phyloP scores from a whole-genome alignment of 2,329 filamentous ascomycete genomes.

The Exophiala sp. region DNA sequence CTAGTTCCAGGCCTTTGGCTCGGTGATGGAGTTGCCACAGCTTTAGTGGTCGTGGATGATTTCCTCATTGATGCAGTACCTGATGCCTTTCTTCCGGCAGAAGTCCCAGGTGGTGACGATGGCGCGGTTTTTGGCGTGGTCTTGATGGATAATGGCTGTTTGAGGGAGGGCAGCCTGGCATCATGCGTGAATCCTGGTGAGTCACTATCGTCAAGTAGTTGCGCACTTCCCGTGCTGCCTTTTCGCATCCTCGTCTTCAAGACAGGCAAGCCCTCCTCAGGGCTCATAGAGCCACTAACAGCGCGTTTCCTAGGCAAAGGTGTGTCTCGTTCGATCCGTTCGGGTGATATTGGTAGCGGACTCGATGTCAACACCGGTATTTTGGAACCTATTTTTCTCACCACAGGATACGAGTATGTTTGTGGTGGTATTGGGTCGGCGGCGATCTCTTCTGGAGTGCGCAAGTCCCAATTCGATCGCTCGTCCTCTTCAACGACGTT shows the following conservation, averaged over 20 bases:
- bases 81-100: conserved; percentile 37
- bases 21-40: conserved; percentile 38
- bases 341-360: conserved; percentile 68
- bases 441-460: conserved; percentile 73
- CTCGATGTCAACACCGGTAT: conserved; percentile 84
- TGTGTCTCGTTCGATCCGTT: conserved; percentile 70
- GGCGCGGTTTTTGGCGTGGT: conserved; percentile 32
- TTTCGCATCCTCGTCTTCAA: conserved; percentile 65
- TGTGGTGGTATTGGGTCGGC: conserved; percentile 45
- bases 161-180: conserved; percentile 24
- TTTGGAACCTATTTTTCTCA: conserved; percentile 66
- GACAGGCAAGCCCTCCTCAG: conserved; percentile 59
- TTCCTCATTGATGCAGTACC: conserved; percentile 37
- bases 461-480: conserved; percentile 64
- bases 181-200: conserved; percentile 26
- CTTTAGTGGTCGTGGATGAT: conserved; percentile 35
- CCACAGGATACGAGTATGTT: conserved; percentile 51
- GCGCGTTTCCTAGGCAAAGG: conserved; percentile 60
- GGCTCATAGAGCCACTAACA: conserved; percentile 55
- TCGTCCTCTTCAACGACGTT: conserved; percentile 44
- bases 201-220: conserved; percentile 18
- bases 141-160: conserved; percentile 30
- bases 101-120: conserved; percentile 23
- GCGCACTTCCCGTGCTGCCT: conserved; percentile 31
- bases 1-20: conserved; percentile 59